phyloP scores from a whole-genome alignment of 176 grass and related monocot genomes.

The Rhynchospora breviuscula region DNA sequence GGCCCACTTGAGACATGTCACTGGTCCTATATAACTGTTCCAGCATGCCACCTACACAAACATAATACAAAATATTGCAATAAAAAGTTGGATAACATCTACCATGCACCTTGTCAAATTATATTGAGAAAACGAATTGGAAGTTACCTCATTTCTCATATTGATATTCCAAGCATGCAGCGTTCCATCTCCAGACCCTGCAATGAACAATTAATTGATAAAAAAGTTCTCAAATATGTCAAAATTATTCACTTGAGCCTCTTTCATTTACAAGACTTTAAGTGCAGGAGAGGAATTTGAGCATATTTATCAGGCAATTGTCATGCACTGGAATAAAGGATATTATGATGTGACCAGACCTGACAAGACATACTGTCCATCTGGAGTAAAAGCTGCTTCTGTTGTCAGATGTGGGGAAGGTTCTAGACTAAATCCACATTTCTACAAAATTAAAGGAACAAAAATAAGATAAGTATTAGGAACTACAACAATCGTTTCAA shows the following conservation, averaged over 20 bases:
- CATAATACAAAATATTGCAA: not conserved
- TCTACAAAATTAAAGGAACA: conserved; percentile 36
- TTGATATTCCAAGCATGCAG: conserved; percentile 97
- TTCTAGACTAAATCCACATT: conserved; percentile 93
- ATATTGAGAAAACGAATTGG: not conserved
- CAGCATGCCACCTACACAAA: conserved; percentile 66
- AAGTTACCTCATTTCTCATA: conserved; percentile 58
- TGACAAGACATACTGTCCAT: conserved; percentile 91
- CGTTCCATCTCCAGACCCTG: conserved; percentile 94
- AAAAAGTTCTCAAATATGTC: not conserved
- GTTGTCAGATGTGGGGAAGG: conserved; percentile 77
- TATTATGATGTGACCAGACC: conserved; percentile 37
- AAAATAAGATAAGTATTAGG: not conserved
- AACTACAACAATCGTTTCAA: not conserved
- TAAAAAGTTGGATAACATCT: not conserved
- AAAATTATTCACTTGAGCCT: not conserved
- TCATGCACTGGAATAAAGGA: conserved; percentile 1
- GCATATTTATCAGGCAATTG: not conserved
- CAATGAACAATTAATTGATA: conserved; percentile 25
- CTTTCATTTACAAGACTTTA: not conserved
- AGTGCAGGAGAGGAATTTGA: not conserved
- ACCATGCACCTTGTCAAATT: not conserved
- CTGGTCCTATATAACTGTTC: conserved; percentile 88
- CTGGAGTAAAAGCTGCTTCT: conserved; percentile 94
- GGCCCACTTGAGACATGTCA: conserved; percentile 83